A percentile compares a stretch with the other conserved stretches of the same genome.
Conservation (phyloP, 2,329 filamentous ascomycete genomes). For the Aspergillus ibericus region DNA sequence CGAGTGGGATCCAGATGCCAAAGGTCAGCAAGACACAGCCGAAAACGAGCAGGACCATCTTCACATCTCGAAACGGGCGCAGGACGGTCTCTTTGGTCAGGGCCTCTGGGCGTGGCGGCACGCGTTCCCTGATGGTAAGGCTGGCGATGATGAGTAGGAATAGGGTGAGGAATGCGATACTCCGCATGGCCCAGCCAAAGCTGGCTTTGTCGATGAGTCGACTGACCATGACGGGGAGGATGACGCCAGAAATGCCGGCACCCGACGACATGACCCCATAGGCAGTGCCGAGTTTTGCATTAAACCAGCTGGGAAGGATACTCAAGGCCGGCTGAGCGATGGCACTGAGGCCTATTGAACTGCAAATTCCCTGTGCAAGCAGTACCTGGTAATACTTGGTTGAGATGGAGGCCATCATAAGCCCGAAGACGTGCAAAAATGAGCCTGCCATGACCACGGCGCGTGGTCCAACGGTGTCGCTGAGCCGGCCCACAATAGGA, state of each 20-base stretch:
- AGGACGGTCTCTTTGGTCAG: constrained; percentile 1
- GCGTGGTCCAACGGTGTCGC: constrained; percentile 63
- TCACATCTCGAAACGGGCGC: constrained; percentile 26
- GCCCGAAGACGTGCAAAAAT: constrained; percentile 57
- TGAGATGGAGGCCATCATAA: constrained; percentile 60
- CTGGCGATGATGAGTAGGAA: constrained; percentile 53
- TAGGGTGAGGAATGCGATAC: constrained; percentile 59
- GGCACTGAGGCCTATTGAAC: constrained; percentile 47
- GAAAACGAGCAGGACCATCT: constrained; percentile 22
- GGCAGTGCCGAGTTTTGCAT: constrained; percentile 50
- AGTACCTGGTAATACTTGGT: constrained; percentile 56
- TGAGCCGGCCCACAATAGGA: constrained; percentile 63
- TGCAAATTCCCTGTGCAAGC: constrained; percentile 53
- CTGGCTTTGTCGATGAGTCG: constrained; percentile 52
- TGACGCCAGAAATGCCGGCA: constrained; percentile 54
- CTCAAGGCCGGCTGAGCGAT: constrained; percentile 46
- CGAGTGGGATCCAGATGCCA: constrained; percentile 31
- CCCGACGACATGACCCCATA: constrained; percentile 56
- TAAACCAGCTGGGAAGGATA: constrained; percentile 51
- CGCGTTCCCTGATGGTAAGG: constrained; percentile 51
- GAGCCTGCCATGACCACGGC: constrained; percentile 53
- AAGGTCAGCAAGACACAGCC: constrained; percentile 29
- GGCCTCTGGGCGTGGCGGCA: constrained; percentile 25
- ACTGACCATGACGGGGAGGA: constrained; percentile 59
- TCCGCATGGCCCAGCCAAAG: constrained; percentile 57